Evolutionary conservation across 1,284 basidiomycete genomes (phyloP).

Genomic region (Leccinum pallidistipes): DNA sequence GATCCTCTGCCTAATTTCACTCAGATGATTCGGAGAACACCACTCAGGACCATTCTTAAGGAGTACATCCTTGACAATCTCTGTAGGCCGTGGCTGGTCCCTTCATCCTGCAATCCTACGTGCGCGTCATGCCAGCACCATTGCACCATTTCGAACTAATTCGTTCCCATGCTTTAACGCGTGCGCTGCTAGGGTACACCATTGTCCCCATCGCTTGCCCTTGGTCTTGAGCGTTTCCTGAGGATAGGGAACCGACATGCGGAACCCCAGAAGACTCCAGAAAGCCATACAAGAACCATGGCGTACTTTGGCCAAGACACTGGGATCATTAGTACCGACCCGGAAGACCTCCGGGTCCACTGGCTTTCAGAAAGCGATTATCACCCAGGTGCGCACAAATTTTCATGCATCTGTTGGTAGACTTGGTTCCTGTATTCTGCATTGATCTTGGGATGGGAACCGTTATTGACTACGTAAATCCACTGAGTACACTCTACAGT

Average conservation of each 20-base stretch:
- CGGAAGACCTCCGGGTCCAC: constrained; percentile 43
- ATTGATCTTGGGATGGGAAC: not conserved
- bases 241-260: constrained; percentile 28
- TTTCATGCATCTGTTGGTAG: not conserved
- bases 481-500: constrained; percentile 30
- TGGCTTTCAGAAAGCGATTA: constrained; percentile 35
- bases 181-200: constrained; percentile 26
- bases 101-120: not conserved
- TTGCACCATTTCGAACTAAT: not conserved
- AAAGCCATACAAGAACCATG: constrained; percentile 50
- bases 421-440: too few species aligned
- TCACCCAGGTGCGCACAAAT: constrained; percentile 50
- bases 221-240: not conserved
- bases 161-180: constrained; percentile 24
- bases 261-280: constrained; percentile 53
- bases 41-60: constrained; percentile 5
- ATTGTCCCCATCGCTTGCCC: constrained; percentile 11
- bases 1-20: not conserved
- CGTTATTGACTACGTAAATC: not conserved
- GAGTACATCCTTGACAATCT: not conserved
- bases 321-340: constrained; percentile 43
- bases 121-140: constrained; percentile 14
- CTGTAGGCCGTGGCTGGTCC: not conserved
- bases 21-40: constrained; percentile 17
- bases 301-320: constrained; percentile 33